A percentile compares a stretch with the other conserved stretches of the same genome.
phyloP scores from a whole-genome alignment of 805 yeast genomes.

The Zygoascus flipseniorum region DNA sequence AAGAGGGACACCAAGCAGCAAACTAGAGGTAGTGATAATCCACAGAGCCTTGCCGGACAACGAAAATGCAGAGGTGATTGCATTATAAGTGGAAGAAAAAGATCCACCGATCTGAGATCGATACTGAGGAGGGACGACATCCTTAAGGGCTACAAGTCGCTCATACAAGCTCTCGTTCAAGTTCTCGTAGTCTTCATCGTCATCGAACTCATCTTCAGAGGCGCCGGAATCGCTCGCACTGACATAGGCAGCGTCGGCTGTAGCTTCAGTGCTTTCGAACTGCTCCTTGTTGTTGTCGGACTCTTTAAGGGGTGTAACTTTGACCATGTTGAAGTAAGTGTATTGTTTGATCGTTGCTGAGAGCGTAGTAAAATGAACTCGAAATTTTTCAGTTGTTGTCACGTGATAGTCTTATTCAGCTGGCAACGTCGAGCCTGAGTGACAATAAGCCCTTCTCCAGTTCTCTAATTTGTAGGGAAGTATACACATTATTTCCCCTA shows the following conservation, averaged over 20 bases:
- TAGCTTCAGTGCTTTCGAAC: slow-evolving; percentile 18
- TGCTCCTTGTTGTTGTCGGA: slow-evolving; percentile 31
- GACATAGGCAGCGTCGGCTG: slow-evolving; percentile 33
- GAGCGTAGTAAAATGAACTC: not conserved
- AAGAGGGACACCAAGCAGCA: slow-evolving; percentile 87
- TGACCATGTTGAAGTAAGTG: slow-evolving; percentile 46
- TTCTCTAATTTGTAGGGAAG: too few species aligned
- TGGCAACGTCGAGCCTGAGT: too few species aligned
- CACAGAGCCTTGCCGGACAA: slow-evolving; percentile 74
- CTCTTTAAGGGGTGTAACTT: slow-evolving; percentile 55
- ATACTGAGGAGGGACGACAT: slow-evolving; percentile 82
- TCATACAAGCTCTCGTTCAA: slow-evolving; percentile 79
- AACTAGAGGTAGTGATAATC: slow-evolving; percentile 74
- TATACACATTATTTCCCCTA: too few species aligned
- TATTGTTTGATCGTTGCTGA: not conserved
- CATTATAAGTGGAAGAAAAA: slow-evolving; percentile 26
- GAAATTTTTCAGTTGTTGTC: not conserved
- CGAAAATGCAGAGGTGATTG: slow-evolving; percentile 39
- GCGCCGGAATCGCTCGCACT: slow-evolving; percentile 49
- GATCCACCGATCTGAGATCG: slow-evolving; percentile 42
- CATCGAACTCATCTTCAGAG: slow-evolving; percentile 40
- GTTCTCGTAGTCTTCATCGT: slow-evolving; percentile 54
- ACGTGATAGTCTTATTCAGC: too few species aligned
- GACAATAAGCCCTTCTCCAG: too few species aligned
- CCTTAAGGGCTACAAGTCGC: slow-evolving; percentile 85